Evolutionary conservation across 495 filamentous ascomycete genomes (phyloP).

Genomic region (Halenospora varia): DNA sequence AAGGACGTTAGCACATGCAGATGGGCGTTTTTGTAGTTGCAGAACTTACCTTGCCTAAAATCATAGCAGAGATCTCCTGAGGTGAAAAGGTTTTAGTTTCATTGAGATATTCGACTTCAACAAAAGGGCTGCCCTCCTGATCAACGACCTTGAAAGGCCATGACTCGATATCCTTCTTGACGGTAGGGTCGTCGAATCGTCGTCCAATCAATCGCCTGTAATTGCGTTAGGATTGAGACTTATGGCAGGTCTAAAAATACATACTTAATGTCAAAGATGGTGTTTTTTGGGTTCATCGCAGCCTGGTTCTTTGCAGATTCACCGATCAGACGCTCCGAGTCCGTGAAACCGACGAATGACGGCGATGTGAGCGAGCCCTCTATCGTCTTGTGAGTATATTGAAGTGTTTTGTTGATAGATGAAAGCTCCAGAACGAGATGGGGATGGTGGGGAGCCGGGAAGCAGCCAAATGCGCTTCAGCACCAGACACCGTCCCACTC

Average conservation of each 20-base stretch:
- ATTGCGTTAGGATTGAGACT: not conserved
- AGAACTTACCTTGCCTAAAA: slow-evolving; percentile 84
- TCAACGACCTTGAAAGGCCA: slow-evolving; percentile 98
- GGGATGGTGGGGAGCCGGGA: too few species aligned
- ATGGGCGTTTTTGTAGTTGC: slow-evolving; percentile 18
- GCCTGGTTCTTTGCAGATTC: slow-evolving; percentile 99
- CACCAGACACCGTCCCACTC: too few species aligned
- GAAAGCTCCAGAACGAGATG: too few species aligned
- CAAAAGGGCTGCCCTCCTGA: slow-evolving; percentile 82
- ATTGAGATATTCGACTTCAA: slow-evolving; percentile 92
- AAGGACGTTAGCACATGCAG: slow-evolving; percentile 14
- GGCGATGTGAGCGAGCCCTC: slow-evolving; percentile 98
- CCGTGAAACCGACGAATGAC: slow-evolving; percentile 98
- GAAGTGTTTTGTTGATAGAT: too few species aligned
- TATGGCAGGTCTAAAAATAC: slow-evolving; percentile 23
- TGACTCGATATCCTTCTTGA: slow-evolving; percentile 96
- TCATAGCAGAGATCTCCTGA: slow-evolving; percentile 97
- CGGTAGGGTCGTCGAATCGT: slow-evolving; percentile 88
- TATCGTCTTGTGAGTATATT: too few species aligned
- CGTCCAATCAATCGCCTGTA: slow-evolving; percentile 87
- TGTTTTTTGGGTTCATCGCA: slow-evolving; percentile 97
- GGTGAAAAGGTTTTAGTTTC: slow-evolving; percentile 93
- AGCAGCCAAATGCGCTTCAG: too few species aligned
- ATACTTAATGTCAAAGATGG: slow-evolving; percentile 95
- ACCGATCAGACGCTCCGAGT: slow-evolving; percentile 96